Percentiles rank a stretch among this genome's conserved stretches.
Conservation (phyloP, 2,329 filamentous ascomycete genomes). For the Pseudogymnoascus sp. region DNA sequence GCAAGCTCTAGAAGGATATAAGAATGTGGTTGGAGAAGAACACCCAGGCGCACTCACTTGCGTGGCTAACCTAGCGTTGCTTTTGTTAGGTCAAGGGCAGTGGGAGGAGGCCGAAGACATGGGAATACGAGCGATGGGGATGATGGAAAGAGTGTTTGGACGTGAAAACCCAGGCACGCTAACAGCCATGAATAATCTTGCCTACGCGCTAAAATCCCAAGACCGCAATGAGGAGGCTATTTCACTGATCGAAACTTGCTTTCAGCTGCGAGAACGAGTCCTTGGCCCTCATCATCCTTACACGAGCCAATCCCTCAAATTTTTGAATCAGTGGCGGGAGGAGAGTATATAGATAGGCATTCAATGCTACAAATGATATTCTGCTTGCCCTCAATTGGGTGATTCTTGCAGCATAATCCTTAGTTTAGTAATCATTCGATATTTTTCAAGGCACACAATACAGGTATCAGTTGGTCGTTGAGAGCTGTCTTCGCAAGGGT, state of each 20-base stretch:
- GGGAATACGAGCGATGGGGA: conserved; percentile 9
- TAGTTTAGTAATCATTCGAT: background rate
- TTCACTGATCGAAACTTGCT: background rate
- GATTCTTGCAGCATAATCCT: background rate
- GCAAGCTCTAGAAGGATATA: background rate
- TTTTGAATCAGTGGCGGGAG: background rate
- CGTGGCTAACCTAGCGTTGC: background rate
- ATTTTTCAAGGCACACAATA: background rate
- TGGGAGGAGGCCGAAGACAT: conserved; percentile 7
- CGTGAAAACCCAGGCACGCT: conserved; percentile 4
- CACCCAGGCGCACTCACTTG: conserved; percentile 16
- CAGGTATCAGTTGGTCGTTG: background rate
- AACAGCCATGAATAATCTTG: background rate
- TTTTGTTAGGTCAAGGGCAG: background rate
- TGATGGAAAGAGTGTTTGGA: background rate
- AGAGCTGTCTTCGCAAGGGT: background rate
- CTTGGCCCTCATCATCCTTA: background rate
- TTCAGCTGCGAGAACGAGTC: background rate
- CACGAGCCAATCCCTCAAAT: background rate
- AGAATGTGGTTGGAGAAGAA: conserved; percentile 15
- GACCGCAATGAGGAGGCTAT: background rate
- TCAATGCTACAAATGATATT: background rate
- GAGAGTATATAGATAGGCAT: conserved; percentile 4
- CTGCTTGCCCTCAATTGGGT: background rate
- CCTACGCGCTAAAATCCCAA: background rate